phyloP scores from a whole-genome alignment of 495 filamentous ascomycete species.

The Neurospora hispaniola region DNA sequence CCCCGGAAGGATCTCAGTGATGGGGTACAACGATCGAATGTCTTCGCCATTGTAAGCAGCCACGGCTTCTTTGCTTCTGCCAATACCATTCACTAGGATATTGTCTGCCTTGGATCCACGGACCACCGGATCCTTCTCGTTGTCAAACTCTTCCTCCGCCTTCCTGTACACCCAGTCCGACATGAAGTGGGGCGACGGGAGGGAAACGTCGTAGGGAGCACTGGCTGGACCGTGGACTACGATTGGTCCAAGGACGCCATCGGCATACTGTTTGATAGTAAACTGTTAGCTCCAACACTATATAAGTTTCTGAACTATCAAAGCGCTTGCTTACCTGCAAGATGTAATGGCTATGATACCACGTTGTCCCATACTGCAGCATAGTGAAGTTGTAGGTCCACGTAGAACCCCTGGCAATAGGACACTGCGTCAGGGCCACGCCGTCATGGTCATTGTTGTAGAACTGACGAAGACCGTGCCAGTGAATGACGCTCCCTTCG shows the following conservation, averaged over 20 bases:
- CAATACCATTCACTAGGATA: constrained; percentile 24
- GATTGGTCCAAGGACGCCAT: constrained; percentile 37
- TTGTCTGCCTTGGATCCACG: constrained; percentile 12
- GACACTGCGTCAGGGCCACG: constrained; percentile 38
- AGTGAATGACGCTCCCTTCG: constrained; percentile 33
- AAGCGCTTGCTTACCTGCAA: constrained; percentile 7
- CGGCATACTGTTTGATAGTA: constrained; percentile 34
- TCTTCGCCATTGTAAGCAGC: background rate
- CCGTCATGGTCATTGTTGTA: constrained; percentile 25
- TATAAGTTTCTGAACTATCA: background rate
- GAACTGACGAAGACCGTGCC: constrained; percentile 38
- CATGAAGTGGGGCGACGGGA: constrained; percentile 32
- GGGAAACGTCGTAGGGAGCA: constrained; percentile 40
- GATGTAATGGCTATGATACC: constrained; percentile 45
- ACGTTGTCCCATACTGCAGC: constrained; percentile 41
- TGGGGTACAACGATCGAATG: background rate
- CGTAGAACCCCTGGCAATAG: constrained; percentile 29
- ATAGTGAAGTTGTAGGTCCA: constrained; percentile 36
- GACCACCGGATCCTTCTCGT: background rate
- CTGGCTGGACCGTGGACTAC: constrained; percentile 43
- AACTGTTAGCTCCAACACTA: background rate
- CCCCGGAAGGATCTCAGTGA: background rate
- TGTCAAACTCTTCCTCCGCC: constrained; percentile 9
- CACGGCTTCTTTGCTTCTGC: background rate
- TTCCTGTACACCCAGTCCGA: constrained; percentile 27